Conservation (phyloP, 768 basidiomycete species). For the Lyophyllum atratum region DNA sequence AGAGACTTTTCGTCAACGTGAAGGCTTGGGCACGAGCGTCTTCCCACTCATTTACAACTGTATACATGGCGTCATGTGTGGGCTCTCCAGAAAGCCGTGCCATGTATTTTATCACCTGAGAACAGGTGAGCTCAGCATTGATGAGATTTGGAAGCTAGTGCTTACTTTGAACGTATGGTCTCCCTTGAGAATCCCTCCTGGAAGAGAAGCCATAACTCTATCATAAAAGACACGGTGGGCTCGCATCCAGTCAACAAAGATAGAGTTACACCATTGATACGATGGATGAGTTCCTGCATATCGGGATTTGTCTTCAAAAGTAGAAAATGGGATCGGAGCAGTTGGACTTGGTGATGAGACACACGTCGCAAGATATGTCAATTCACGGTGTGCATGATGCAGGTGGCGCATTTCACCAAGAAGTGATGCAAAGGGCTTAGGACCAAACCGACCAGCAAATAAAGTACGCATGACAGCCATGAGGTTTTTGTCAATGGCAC, state of each 20-base stretch:
- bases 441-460: too few species aligned
- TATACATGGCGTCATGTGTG: constrained; percentile 1
- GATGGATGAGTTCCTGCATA: background rate
- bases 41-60: constrained; percentile 4
- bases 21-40: background rate
- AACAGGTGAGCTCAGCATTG: background rate
- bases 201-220: background rate
- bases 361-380: constrained; percentile 2
- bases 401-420: background rate
- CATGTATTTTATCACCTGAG: background rate
- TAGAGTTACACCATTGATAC: background rate
- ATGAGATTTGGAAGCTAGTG: background rate
- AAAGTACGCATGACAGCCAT: too few species aligned
- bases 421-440: too few species aligned
- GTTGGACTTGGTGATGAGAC: background rate
- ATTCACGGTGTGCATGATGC: constrained; percentile 1
- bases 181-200: background rate
- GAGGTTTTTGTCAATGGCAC: too few species aligned
- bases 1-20: constrained; percentile 1
- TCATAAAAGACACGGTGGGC: constrained; percentile 1
- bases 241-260: constrained; percentile 2
- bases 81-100: background rate
- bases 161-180: constrained; percentile 3
- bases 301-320: background rate
- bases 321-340: background rate